Conservation (phyloP, 306 rosid species). For the Quercus parvula region DNA sequence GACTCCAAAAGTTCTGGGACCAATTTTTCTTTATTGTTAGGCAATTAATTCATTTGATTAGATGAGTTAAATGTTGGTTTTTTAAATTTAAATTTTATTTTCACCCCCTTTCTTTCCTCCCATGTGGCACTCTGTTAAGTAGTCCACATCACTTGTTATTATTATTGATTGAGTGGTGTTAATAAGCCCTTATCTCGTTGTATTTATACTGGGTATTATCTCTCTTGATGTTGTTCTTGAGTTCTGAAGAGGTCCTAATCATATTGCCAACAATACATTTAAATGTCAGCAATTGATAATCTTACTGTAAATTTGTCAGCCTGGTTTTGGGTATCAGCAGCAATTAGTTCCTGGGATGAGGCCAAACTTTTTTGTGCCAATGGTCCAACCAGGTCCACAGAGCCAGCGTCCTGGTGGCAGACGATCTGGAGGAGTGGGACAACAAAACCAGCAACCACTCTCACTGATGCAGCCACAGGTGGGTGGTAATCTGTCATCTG, state of each 20-base stretch:
- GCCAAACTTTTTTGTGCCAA: slow-evolving; percentile 62
- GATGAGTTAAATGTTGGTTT: neutral
- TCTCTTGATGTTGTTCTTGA: neutral
- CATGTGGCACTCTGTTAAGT: neutral
- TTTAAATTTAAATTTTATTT: neutral
- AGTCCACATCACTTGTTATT: neutral
- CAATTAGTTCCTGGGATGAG: slow-evolving; percentile 76
- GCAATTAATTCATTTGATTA: neutral
- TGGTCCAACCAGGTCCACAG: slow-evolving; percentile 77
- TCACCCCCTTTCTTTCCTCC: no score
- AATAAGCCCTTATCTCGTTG: neutral
- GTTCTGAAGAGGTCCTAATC: neutral
- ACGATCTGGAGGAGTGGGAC: slow-evolving; percentile 50
- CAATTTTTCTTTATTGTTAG: no score
- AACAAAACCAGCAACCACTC: slow-evolving; percentile 53
- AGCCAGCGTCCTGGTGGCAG: slow-evolving; percentile 73
- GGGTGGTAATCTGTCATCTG: neutral
- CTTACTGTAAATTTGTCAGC: slow-evolving; percentile 22
- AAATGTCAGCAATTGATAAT: neutral
- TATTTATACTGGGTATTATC: neutral
- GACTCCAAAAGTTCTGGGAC: no score
- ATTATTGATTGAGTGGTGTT: neutral
- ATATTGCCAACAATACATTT: neutral
- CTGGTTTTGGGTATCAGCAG: slow-evolving; percentile 84
- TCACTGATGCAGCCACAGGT: slow-evolving; percentile 72